These are phyloP conservation scores for Xerocomus potaroensis DNA, from an alignment of 768 basidiomycete species.

Conservation along the genomic window DNA sequence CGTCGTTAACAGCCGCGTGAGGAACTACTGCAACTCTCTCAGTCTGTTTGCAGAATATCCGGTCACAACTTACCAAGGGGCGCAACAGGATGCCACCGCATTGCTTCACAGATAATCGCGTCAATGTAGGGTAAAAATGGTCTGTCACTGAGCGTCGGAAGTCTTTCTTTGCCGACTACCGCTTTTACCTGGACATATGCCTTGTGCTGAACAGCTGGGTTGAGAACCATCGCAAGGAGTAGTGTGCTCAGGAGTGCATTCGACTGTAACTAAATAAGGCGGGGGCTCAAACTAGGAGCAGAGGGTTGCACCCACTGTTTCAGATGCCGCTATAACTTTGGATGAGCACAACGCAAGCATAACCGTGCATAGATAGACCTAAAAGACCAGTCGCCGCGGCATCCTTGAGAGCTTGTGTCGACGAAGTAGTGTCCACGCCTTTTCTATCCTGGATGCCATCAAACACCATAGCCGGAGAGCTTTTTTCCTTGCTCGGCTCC, in stretches of 20 bases:
- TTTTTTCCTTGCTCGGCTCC: not conserved
- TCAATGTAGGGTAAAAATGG: constrained; percentile 32
- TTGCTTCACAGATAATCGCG: constrained; percentile 35
- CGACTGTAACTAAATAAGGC: constrained; percentile 6
- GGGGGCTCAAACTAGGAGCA: not conserved
- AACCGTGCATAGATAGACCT: constrained; percentile 2
- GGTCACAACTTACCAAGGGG: not conserved
- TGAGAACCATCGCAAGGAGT: constrained; percentile 13
- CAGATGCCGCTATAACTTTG: constrained; percentile 7
- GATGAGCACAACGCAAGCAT: not conserved
- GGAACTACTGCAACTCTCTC: constrained; percentile 6
- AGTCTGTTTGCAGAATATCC: not conserved
- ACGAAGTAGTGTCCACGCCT: not conserved
- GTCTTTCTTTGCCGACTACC: constrained; percentile 17
- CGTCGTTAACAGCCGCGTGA: constrained; percentile 5
- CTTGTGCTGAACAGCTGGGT: constrained; percentile 18
- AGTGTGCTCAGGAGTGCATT: constrained; percentile 6
- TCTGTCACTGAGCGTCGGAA: constrained; percentile 17
- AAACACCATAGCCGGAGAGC: constrained; percentile 14
- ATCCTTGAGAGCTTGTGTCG: constrained; percentile 10
- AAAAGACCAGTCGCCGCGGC: constrained; percentile 15
- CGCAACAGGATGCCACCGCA: constrained; percentile 8
- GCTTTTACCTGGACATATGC: constrained; percentile 14
- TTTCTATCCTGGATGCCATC: constrained; percentile 9
- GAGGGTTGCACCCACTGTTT: constrained; percentile 7